Evolutionary conservation across 257 asterid genomes (phyloP), one percentile per base, ranked within the genome.

Genomic region (Forsythia viridissima): DNA sequence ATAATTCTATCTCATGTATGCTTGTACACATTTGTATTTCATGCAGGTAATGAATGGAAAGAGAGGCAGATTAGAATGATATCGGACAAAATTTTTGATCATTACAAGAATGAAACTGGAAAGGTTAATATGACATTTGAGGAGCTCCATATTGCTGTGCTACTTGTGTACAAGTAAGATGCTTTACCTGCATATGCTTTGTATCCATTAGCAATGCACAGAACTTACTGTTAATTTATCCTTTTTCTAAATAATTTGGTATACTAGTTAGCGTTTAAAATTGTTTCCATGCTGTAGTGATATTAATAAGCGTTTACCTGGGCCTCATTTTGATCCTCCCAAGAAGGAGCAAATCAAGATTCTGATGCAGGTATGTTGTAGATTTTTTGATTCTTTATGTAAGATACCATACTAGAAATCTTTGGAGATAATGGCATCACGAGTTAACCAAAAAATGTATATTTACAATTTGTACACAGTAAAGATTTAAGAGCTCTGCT

Each of bases 281-380:
- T 30, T 77, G 8, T 72, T 44, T 79, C 52, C 37, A 52, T 80
- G 76, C 80, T 87, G 84, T 70, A 94, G 98, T 80, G 99, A 94
- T 79, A 83, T 94, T 71, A 94, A 94, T 59, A 94, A 93, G 90
- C 93, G 83, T 72, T 86, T 94, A 92, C 98, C 99, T 30, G 97
- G 99, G 79, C 96, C 92, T 52, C 99, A 94, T 84, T 90, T 94
- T 40, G 99, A 94, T 66, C 99, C 99, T 71, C 98, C 99, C 5
- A 70, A 96, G 41, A 93, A 83, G 82, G 97, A 89, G 80, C 85
- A 88, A 86, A 76, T 93, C 57, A 90, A 77, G 80, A 74, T 57
- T 70, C 81, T 94, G 82, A 82, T 94, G 87, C 80, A 73, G 96
- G 99, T 93, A 81, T 39, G 87, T 71, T 16, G 18, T 38, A 9